Evolutionary conservation across 2,329 filamentous ascomycete genomes (phyloP).

Genomic region (Epichloe coenophiala): DNA sequence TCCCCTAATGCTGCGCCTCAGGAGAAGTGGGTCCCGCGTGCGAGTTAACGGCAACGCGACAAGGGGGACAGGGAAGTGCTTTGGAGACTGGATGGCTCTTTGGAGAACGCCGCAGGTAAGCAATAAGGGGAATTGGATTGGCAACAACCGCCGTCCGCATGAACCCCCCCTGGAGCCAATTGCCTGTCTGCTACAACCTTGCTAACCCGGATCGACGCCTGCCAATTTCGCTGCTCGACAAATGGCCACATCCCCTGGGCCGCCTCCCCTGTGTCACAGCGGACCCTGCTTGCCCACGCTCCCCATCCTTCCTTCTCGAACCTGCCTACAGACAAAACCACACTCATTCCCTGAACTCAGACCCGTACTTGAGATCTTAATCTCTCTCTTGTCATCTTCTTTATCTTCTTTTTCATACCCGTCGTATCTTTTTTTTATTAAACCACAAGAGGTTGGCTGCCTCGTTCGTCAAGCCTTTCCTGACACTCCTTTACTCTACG

Average conservation of each 20-base stretch:
- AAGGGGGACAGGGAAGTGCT: background rate
- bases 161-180: background rate
- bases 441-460: constrained; percentile 4
- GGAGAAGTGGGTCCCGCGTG: no score
- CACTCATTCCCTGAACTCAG: background rate
- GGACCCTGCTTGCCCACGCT: background rate
- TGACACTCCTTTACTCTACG: constrained; percentile 5
- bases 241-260: background rate
- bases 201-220: background rate
- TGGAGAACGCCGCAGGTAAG: background rate
- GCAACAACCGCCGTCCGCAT: no score
- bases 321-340: constrained; percentile 1
- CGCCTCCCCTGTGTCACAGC: background rate
- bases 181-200: background rate
- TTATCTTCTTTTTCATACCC: background rate
- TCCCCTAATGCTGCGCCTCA: no score
- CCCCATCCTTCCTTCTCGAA: background rate
- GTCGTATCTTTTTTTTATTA: background rate
- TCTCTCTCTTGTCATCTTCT: background rate
- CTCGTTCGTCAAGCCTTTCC: constrained; percentile 5
- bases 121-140: background rate
- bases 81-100: background rate
- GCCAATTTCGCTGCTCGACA: constrained; percentile 3
- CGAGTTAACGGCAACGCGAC: background rate
- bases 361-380: background rate